phyloP scores from a whole-genome alignment of 192 early-diverging fungal genomes.

The Mortierella hygrophila region DNA sequence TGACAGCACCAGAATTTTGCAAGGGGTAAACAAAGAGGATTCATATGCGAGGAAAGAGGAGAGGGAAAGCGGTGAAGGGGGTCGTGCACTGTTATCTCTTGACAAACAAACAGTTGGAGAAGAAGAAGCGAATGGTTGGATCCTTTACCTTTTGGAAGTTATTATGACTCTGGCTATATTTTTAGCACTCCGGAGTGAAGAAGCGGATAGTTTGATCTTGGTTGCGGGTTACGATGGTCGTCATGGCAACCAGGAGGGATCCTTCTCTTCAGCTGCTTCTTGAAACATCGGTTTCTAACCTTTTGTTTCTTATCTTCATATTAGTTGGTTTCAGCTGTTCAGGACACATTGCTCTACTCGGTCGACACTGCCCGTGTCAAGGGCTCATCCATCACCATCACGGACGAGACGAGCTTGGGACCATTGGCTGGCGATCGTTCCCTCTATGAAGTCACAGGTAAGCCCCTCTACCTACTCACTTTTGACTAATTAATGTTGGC shows the following conservation, averaged over 20 bases:
- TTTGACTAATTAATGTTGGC: not conserved
- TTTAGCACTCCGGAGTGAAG: not conserved
- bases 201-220: not conserved
- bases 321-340: slow-evolving; percentile 64
- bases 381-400: slow-evolving; percentile 51
- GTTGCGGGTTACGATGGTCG: not conserved
- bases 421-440: slow-evolving; percentile 60
- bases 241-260: not conserved
- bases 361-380: slow-evolving; percentile 41
- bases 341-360: slow-evolving; percentile 61
- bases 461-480: not conserved
- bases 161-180: not conserved
- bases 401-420: slow-evolving; percentile 52
- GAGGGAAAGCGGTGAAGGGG: not conserved
- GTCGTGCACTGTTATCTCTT: not conserved
- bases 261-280: not conserved
- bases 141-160: not conserved
- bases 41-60: not conserved
- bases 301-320: not conserved
- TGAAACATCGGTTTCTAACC: not conserved
- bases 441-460: slow-evolving; percentile 56
- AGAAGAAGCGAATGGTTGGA: not conserved
- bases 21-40: not conserved
- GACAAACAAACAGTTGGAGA: not conserved
- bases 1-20: not conserved